Evolutionary conservation across 345 rosid genomes (phyloP).

Genomic region (Boechera retrofracta): DNA sequence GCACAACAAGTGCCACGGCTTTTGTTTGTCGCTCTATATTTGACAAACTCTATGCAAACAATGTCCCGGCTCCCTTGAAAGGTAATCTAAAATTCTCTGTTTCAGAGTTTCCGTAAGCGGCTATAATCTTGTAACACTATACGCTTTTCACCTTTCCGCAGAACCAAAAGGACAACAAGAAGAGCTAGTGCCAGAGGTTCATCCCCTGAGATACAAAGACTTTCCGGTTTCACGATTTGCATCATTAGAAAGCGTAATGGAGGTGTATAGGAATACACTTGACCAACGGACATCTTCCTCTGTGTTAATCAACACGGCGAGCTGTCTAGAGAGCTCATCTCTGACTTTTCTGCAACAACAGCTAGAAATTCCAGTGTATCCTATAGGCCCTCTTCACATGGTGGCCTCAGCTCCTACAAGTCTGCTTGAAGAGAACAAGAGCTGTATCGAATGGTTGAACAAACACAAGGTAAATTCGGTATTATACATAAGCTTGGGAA

Average conservation of each 20-base stretch:
- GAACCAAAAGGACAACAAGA: constrained; percentile 1
- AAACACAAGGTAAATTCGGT: constrained; percentile 48
- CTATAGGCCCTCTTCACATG: constrained; percentile 46
- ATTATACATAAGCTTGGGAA: constrained; percentile 65
- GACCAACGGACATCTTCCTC: constrained; percentile 32
- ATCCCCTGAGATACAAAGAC: constrained; percentile 41
- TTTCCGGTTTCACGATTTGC: constrained; percentile 17
- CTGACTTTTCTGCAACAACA: constrained; percentile 8
- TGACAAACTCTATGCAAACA: not conserved
- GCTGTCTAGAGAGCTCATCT: constrained; percentile 39
- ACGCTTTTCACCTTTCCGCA: not conserved
- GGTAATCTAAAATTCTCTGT: constrained; percentile 10
- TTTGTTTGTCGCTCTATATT: constrained; percentile 31
- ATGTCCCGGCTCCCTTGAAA: not conserved
- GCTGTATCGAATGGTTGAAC: constrained; percentile 61
- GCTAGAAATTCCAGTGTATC: constrained; percentile 25
- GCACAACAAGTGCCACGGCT: constrained; percentile 37
- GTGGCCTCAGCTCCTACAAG: constrained; percentile 32
- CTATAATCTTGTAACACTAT: not conserved
- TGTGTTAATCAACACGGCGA: constrained; percentile 39
- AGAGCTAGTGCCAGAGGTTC: constrained; percentile 26
- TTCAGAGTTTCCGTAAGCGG: not conserved
- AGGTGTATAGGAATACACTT: constrained; percentile 11
- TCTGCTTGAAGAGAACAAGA: constrained; percentile 38
- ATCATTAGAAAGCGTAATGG: constrained; percentile 17